These are phyloP conservation scores for Verticillium dahliae DNA, from an alignment of 2,329 filamentous ascomycete genomes.

Conservation along the genomic window DNA sequence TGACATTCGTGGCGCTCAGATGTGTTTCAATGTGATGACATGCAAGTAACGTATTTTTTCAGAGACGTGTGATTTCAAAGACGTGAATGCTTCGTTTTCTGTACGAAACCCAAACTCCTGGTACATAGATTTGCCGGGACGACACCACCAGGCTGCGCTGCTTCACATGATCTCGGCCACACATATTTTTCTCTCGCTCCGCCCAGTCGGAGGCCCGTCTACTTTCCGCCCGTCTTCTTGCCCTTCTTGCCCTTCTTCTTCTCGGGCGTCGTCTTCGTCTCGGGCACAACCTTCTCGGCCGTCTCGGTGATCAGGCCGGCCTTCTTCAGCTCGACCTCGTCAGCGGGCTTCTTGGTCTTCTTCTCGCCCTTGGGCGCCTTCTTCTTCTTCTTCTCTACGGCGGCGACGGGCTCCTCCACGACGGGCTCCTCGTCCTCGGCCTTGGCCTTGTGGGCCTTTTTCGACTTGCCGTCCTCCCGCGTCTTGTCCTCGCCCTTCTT, in stretches of 20 bases:
- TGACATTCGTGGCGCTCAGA: neutral
- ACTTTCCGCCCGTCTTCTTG: constrained; percentile 8
- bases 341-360: constrained; percentile 2
- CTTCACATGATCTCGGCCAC: neutral
- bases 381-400: constrained; percentile 9
- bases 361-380: constrained; percentile 7
- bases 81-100: neutral
- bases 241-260: constrained; percentile 13
- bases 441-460: constrained; percentile 12
- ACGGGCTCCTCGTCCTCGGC: constrained; percentile 9
- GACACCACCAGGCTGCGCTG: neutral
- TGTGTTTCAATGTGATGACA: neutral
- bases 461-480: neutral
- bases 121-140: neutral
- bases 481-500: neutral
- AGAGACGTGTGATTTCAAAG: neutral
- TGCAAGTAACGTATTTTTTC: neutral
- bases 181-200: neutral
- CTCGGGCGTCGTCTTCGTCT: constrained; percentile 7
- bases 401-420: constrained; percentile 1
- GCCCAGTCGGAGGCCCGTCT: neutral
- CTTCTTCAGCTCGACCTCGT: constrained; percentile 6
- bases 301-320: constrained; percentile 2
- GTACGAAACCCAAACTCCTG: neutral
- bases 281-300: constrained; percentile 8